phyloP scores from a whole-genome alignment of 228 moss, liverwort and hornwort genomes.

The Sphagnum magellanicum region DNA sequence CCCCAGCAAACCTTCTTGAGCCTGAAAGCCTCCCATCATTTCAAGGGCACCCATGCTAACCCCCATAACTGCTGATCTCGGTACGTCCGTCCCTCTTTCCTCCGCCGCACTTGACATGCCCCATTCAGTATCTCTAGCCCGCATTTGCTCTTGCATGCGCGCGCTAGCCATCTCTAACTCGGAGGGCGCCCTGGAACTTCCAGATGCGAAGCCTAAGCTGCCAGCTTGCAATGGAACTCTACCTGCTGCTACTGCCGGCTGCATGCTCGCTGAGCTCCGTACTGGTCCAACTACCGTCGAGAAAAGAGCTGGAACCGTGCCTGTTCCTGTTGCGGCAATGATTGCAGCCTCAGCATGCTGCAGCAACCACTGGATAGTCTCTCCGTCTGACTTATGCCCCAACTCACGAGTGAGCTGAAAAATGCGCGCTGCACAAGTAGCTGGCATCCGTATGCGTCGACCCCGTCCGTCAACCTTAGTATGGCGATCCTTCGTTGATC shows the following conservation, averaged over 20 bases:
- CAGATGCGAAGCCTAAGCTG: constrained; percentile 53
- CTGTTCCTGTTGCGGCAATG: constrained; percentile 86
- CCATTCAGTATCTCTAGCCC: constrained; percentile 62
- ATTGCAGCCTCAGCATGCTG: constrained; percentile 97
- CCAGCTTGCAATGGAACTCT: constrained; percentile 54
- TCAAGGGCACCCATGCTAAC: constrained; percentile 81
- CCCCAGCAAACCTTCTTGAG: constrained; percentile 63
- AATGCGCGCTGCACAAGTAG: constrained; percentile 94
- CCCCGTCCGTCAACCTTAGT: constrained; percentile 98
- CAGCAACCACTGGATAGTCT: constrained; percentile 96
- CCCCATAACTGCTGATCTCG: constrained; percentile 55
- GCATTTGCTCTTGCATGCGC: constrained; percentile 69
- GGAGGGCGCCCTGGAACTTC: constrained; percentile 55
- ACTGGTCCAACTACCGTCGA: constrained; percentile 69
- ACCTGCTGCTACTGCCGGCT: constrained; percentile 40
- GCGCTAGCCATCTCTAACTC: constrained; percentile 64
- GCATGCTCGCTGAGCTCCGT: constrained; percentile 81
- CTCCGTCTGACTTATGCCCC: constrained; percentile 96
- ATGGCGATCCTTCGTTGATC: constrained; percentile 92
- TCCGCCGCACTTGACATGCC: constrained; percentile 40
- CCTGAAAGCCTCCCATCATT: constrained; percentile 72
- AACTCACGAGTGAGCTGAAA: constrained; percentile 98
- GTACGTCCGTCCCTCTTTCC: constrained; percentile 74
- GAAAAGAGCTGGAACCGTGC: constrained; percentile 73
- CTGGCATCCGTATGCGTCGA: constrained; percentile 98